Conservation (phyloP, 768 basidiomycete genomes). For the Lactarius quietus region DNA sequence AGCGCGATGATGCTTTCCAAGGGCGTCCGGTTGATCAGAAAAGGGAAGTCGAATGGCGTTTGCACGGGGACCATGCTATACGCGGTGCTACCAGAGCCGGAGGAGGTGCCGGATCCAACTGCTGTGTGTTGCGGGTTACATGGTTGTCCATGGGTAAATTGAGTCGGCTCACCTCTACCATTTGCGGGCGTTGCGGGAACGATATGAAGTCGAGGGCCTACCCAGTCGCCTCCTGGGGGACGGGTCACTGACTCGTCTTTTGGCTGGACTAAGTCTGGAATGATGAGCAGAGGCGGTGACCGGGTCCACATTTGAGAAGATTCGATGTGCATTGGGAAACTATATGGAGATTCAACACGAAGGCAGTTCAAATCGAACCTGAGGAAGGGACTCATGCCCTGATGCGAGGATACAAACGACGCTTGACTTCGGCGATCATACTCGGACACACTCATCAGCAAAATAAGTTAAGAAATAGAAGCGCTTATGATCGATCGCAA, state of each 20-base stretch:
- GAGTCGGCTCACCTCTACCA: slow-evolving; percentile 49
- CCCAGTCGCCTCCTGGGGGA: no score
- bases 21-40: slow-evolving; percentile 36
- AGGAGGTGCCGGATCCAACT: no score
- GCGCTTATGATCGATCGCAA: no score
- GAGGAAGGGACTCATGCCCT: slow-evolving; percentile 46
- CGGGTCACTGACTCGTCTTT: slow-evolving; percentile 51
- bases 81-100: no score
- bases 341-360: slow-evolving; percentile 62
- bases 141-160: no score
- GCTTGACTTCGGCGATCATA: slow-evolving; percentile 53
- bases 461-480: no score
- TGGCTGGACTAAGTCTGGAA: slow-evolving; percentile 48
- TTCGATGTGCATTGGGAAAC: slow-evolving; percentile 49
- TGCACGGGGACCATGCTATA: slow-evolving; percentile 37
- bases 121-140: no score
- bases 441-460: slow-evolving; percentile 43
- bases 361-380: slow-evolving; percentile 55
- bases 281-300: slow-evolving; percentile 58
- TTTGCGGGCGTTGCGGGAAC: slow-evolving; percentile 82
- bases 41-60: slow-evolving; percentile 41
- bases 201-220: slow-evolving; percentile 72
- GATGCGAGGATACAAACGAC: slow-evolving; percentile 65
- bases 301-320: slow-evolving; percentile 49
- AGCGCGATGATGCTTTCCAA: slow-evolving; percentile 42